phyloP scores from a whole-genome alignment of 169 alveolate genomes.

The Plasmodium berghei region DNA sequence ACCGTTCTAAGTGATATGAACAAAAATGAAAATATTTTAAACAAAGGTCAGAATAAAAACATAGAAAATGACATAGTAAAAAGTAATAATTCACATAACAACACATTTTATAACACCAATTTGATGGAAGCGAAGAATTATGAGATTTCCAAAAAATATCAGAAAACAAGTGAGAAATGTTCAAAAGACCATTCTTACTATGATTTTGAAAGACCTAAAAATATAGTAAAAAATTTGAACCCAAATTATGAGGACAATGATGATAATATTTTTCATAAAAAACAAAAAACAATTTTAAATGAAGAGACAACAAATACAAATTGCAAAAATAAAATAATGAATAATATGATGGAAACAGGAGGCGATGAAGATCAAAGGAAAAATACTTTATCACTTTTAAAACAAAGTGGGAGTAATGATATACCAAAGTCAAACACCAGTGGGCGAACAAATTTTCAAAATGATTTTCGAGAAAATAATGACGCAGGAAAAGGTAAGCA shows the following conservation, averaged over 20 bases:
- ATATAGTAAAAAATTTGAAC: not conserved
- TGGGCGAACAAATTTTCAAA: not conserved
- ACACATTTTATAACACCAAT: not conserved
- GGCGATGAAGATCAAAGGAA: conserved; percentile 7
- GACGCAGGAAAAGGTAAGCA: not conserved
- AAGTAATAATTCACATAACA: not conserved
- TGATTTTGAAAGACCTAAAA: conserved; percentile 46
- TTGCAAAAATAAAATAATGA: conserved; percentile 1
- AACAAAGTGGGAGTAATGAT: conserved; percentile 1
- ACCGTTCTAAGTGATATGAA: not conserved
- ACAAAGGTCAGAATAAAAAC: conserved; percentile 13
- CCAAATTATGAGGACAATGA: not conserved
- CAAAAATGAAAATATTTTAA: conserved; percentile 6
- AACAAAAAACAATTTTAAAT: conserved; percentile 16
- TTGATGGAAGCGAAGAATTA: not conserved
- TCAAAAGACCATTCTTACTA: not conserved
- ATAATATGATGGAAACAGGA: not conserved
- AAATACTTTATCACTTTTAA: not conserved
- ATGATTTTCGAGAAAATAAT: not conserved
- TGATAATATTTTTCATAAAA: conserved; percentile 12
- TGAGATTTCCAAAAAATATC: conserved; percentile 1
- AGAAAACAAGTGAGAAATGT: not conserved
- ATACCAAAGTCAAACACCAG: not conserved
- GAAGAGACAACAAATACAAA: conserved; percentile 22
- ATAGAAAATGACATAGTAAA: conserved; percentile 21